Base-by-base conservation (phyloP, 805 yeast species). In the Kodamaea hsintzibuensis region DNA sequence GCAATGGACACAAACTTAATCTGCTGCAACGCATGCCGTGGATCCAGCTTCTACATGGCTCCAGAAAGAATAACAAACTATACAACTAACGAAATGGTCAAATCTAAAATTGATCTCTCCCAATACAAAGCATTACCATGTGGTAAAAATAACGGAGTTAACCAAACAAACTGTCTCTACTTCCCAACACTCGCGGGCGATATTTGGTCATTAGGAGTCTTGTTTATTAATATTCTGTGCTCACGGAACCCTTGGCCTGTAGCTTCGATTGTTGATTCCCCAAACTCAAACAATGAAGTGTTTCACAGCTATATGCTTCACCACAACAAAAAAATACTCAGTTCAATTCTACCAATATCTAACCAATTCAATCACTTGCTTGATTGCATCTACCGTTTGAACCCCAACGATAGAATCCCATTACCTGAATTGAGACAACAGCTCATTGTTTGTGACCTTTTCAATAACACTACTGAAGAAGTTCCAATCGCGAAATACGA, bases 221-320 rank as follows among this genome's bases (percentile, higher is more conserved):
- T 91, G 18, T 73, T 91, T 52, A 84, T 91, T 58, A 91, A 91
- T 66, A 74, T 92, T 51, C 80, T 89, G 9, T 89, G 96, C 60
- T 85, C 89, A 42, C 80, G 96, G 67, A 92, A 91, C 63, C 97
- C 97, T 27, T 91, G 97, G 97, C 82, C 89, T 49, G 84, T 86
- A 60, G 96, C 96, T 9, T 80, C 86, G 50, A 72, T 82, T 40
- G 65, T 63, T 9, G 91, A 86, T 62, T 71, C 50, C 10, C 40
- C 40, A 43, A 19, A 22, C 40, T 79, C 40, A 81, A 54, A 50
- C 27, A 69, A 67, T 43, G 70, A 68, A 42, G 79, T 96, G 0
- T 91, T 88, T 70, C 74, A 74, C 55, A 85, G 84, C 22, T 92
- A 80, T 67, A 74, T 83, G 37, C 73, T 79, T 48, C 82, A 84